phyloP scores from a whole-genome alignment of 441 rosid genomes.

The Adansonia gregorii region DNA sequence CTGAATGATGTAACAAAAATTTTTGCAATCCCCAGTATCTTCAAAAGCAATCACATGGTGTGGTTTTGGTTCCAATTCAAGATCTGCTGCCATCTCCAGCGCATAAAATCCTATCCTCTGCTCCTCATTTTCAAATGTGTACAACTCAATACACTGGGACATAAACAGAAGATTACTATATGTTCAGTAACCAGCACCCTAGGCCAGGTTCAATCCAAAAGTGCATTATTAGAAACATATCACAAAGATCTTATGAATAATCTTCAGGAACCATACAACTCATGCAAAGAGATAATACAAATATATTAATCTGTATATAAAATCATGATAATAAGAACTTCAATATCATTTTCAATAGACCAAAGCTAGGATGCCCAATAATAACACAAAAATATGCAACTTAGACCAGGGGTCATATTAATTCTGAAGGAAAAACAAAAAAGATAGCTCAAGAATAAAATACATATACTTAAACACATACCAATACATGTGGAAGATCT shows the following conservation, averaged over 20 bases:
- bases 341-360: not conserved
- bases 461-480: constrained; percentile 37
- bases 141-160: constrained; percentile 82
- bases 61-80: constrained; percentile 89
- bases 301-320: not conserved
- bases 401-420: not conserved
- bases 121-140: constrained; percentile 57
- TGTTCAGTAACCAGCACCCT: constrained; percentile 17
- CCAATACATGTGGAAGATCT: constrained; percentile 88
- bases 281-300: not conserved
- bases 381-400: not conserved
- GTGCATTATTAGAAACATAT: constrained; percentile 8
- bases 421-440: not conserved
- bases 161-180: constrained; percentile 22
- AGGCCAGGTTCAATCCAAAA: not conserved
- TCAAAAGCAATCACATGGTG: constrained; percentile 83
- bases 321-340: not conserved
- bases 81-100: constrained; percentile 89
- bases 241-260: not conserved
- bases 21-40: constrained; percentile 70
- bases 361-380: not conserved
- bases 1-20: constrained; percentile 77
- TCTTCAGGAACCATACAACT: constrained; percentile 19
- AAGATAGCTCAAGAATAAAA: constrained; percentile 11
- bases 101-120: constrained; percentile 83